Evolutionary conservation across 192 early-diverging fungal species (phyloP).

Genomic region (Cetraspora pellucida): DNA sequence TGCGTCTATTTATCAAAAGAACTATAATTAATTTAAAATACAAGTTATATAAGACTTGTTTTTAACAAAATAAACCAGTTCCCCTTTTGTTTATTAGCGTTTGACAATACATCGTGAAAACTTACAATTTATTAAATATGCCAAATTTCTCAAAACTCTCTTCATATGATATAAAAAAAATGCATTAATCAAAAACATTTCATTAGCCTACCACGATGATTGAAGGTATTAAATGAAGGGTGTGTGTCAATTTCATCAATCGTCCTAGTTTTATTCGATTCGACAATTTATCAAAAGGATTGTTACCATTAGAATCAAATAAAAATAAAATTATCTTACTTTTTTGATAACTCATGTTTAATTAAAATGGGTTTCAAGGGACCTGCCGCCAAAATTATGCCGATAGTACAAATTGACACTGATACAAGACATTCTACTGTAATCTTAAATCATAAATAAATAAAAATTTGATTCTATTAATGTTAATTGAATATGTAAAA

Average conservation of each 20-base stretch:
- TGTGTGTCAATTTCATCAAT: slow-evolving; percentile 64
- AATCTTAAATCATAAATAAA: slow-evolving; percentile 42
- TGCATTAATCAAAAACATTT: neutral
- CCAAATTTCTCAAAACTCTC: neutral
- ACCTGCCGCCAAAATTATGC: slow-evolving; percentile 54
- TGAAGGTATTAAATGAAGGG: slow-evolving; percentile 60
- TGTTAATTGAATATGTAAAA: neutral
- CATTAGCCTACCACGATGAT: slow-evolving; percentile 53
- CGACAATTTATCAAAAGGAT: neutral
- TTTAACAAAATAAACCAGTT: too few species aligned
- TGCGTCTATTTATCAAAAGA: slow-evolving; percentile 21
- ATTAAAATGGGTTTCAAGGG: slow-evolving; percentile 61
- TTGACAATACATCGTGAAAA: too few species aligned
- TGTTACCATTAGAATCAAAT: neutral
- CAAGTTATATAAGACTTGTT: too few species aligned
- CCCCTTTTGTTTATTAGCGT: too few species aligned
- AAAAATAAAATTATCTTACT: slow-evolving; percentile 41
- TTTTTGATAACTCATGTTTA: slow-evolving; percentile 62
- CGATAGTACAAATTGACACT: slow-evolving; percentile 49
- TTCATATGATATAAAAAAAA: neutral
- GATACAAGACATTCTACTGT: slow-evolving; percentile 51
- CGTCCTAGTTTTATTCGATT: slow-evolving; percentile 43
- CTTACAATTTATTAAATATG: neutral
- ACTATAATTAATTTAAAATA: neutral
- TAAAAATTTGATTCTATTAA: neutral